A percentile compares a stretch with the other conserved stretches of the same genome.
Conservation (phyloP, 2,329 filamentous ascomycete species). For the Colletotrichum theobromicola region DNA sequence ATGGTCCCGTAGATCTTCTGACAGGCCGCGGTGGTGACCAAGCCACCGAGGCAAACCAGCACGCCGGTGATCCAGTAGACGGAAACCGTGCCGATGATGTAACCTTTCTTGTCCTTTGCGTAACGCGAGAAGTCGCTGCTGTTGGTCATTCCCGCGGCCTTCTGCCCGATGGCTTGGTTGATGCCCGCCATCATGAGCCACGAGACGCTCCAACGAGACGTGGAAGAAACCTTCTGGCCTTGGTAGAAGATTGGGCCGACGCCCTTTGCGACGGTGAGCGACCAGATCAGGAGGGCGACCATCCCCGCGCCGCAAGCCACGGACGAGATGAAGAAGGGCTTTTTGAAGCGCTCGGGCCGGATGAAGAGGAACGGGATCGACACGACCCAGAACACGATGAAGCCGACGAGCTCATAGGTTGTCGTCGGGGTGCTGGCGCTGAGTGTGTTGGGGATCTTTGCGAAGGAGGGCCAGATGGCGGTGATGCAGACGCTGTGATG, state of each 20-base stretch:
- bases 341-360: constrained; percentile 51
- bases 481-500: constrained; percentile 39
- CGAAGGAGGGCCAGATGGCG: constrained; percentile 50
- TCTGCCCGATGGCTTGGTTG: constrained; percentile 39
- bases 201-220: constrained; percentile 31
- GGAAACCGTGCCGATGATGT: constrained; percentile 38
- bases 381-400: constrained; percentile 56
- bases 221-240: not conserved
- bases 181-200: constrained; percentile 42
- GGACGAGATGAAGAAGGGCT: constrained; percentile 48
- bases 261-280: constrained; percentile 44
- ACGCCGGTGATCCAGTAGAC: constrained; percentile 39
- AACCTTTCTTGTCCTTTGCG: constrained; percentile 32
- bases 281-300: constrained; percentile 53
- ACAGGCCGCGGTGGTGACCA: constrained; percentile 42
- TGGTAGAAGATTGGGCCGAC: constrained; percentile 46
- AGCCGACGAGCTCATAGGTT: constrained; percentile 50
- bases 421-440: constrained; percentile 38
- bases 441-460: constrained; percentile 48
- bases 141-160: constrained; percentile 41
- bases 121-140: constrained; percentile 43
- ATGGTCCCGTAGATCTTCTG: constrained; percentile 37
- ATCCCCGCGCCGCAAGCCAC: constrained; percentile 48
- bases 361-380: constrained; percentile 53
- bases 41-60: constrained; percentile 39